Percentiles rank a stretch among this genome's conserved stretches.
These are phyloP conservation scores for Hypomyces perniciosus DNA, from an alignment of 2,329 filamentous ascomycete genomes.

Conservation along the genomic window DNA sequence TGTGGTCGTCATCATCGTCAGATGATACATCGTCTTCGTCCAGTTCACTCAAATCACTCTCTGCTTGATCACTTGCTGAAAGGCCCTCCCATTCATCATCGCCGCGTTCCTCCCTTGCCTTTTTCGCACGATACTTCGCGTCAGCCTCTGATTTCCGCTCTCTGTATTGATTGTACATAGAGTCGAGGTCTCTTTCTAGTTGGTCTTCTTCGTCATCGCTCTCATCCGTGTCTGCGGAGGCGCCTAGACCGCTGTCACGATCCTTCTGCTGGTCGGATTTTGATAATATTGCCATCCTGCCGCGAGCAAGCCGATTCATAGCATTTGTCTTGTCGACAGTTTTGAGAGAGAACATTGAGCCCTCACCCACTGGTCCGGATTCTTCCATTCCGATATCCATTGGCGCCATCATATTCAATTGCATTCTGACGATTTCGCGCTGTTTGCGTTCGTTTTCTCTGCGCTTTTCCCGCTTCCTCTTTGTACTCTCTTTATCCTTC, in stretches of 20 bases:
- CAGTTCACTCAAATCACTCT: conserved; percentile 51
- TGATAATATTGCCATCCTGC: conserved; percentile 67
- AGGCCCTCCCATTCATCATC: conserved; percentile 93
- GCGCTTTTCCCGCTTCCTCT: conserved; percentile 76
- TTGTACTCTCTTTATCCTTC: conserved; percentile 69
- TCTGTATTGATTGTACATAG: conserved; percentile 80
- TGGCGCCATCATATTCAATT: conserved; percentile 93
- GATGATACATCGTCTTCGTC: conserved; percentile 45
- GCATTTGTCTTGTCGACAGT: conserved; percentile 70
- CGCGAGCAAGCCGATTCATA: conserved; percentile 55
- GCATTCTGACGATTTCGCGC: conserved; percentile 91
- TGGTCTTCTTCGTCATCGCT: conserved; percentile 75
- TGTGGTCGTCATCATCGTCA: conserved; percentile 25
- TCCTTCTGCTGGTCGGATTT: conserved; percentile 51
- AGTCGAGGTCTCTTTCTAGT: conserved; percentile 79
- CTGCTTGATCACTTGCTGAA: conserved; percentile 55
- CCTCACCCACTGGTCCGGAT: conserved; percentile 67
- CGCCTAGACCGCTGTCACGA: conserved; percentile 52
- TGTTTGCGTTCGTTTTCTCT: conserved; percentile 92
- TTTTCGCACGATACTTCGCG: conserved; percentile 86
- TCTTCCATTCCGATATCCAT: conserved; percentile 95
- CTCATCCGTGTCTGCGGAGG: conserved; percentile 50
- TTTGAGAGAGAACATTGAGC: conserved; percentile 82
- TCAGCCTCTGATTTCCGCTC: conserved; percentile 73
- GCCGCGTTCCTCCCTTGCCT: conserved; percentile 70